Evolutionary conservation across 495 filamentous ascomycete genomes (phyloP).

Genomic region (Penicillium pulvis): DNA sequence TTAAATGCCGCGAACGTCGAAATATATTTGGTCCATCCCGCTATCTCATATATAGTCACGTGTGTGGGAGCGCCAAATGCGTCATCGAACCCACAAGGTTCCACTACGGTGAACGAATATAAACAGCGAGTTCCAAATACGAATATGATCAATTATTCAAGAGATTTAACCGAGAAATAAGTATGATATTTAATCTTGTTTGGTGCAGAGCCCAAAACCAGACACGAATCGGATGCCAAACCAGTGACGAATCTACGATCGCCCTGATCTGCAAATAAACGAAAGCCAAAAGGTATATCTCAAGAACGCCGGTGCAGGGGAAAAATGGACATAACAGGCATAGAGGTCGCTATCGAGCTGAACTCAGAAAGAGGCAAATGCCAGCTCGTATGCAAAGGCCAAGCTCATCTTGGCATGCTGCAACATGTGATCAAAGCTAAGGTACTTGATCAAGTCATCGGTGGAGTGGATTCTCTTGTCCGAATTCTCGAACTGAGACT

Average conservation of each 20-base stretch:
- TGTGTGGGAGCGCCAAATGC: background rate
- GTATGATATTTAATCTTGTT: background rate
- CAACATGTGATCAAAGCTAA: constrained; percentile 97
- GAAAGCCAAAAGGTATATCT: constrained; percentile 12
- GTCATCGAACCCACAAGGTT: background rate
- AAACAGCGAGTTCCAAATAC: background rate
- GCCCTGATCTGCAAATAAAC: constrained; percentile 2
- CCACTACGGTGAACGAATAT: background rate
- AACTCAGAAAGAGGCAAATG: constrained; percentile 42
- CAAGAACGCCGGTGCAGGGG: constrained; percentile 5
- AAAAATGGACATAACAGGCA: background rate
- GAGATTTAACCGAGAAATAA: background rate
- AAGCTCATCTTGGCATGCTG: constrained; percentile 94
- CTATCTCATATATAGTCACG: background rate
- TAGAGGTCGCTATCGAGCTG: background rate
- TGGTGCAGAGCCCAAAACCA: background rate
- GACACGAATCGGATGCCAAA: constrained; percentile 8
- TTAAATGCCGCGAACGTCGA: background rate
- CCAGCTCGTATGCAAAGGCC: constrained; percentile 87
- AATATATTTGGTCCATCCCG: background rate
- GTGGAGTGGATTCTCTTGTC: constrained; percentile 90
- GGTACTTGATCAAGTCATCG: constrained; percentile 81
- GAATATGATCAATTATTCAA: background rate
- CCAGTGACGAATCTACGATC: constrained; percentile 2
- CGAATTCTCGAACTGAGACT: constrained; percentile 81